phyloP scores from a whole-genome alignment of 2,329 filamentous ascomycete species.

The Fusarium circinatum region DNA sequence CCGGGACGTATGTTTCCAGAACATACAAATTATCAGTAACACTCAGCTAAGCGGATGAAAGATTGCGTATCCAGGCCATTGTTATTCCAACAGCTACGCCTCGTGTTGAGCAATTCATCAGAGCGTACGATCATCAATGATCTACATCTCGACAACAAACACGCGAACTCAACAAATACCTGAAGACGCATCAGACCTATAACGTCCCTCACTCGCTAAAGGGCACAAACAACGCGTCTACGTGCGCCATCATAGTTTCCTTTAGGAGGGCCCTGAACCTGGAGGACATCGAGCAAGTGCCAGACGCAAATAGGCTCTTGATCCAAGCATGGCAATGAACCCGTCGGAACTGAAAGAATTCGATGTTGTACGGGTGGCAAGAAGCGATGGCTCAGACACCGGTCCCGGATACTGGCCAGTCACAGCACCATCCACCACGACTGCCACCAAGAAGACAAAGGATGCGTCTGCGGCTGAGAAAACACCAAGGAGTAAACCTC shows the following conservation, averaged over 20 bases:
- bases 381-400: slow-evolving; percentile 58
- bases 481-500: slow-evolving; percentile 52
- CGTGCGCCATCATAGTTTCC: neutral
- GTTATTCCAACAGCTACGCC: neutral
- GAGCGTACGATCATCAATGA: slow-evolving; percentile 1
- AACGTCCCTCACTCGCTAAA: neutral
- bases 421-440: slow-evolving; percentile 39
- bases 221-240: neutral
- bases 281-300: neutral
- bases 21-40: neutral
- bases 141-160: slow-evolving; percentile 1
- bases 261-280: neutral
- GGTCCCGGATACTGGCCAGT: slow-evolving; percentile 58
- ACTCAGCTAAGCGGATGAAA: neutral
- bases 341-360: slow-evolving; percentile 54
- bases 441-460: slow-evolving; percentile 52
- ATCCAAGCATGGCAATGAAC: neutral
- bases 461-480: slow-evolving; percentile 48
- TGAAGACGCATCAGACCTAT: neutral
- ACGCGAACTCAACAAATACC: neutral
- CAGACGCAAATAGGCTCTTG: neutral
- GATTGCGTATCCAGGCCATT: neutral
- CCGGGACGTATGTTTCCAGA: neutral
- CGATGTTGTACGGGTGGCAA: slow-evolving; percentile 54
- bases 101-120: slow-evolving; percentile 7